These are phyloP conservation scores for Candida quercuum DNA, from an alignment of 805 yeast genomes.

Conservation along the genomic window DNA sequence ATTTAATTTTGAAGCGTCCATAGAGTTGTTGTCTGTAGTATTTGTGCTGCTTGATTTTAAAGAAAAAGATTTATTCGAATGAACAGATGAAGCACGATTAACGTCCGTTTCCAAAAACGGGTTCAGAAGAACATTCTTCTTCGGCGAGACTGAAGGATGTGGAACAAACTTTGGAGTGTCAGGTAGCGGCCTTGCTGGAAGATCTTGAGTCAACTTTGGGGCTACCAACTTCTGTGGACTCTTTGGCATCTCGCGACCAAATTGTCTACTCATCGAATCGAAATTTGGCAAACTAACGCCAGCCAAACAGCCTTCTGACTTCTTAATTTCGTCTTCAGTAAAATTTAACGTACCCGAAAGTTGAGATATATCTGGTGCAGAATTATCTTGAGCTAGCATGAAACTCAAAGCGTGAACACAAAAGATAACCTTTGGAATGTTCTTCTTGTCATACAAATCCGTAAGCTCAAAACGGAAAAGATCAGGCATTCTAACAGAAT, in stretches of 20 bases:
- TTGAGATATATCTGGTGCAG: conserved; percentile 56
- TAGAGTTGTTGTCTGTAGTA: not conserved
- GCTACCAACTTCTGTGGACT: conserved; percentile 18
- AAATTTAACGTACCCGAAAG: conserved; percentile 61
- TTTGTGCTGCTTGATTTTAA: too few species aligned
- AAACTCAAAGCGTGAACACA: conserved; percentile 86
- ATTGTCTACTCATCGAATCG: conserved; percentile 42
- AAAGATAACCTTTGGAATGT: conserved; percentile 89
- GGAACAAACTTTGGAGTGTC: not conserved
- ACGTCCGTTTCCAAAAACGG: not conserved
- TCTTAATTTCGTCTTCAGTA: conserved; percentile 59
- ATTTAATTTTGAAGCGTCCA: not conserved
- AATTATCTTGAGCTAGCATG: conserved; percentile 50
- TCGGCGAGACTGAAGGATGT: too few species aligned
- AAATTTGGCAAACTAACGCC: conserved; percentile 79
- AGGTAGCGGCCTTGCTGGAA: conserved; percentile 4
- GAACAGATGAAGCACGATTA: not conserved
- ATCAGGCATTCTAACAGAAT: conserved; percentile 73
- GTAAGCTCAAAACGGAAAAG: conserved; percentile 87
- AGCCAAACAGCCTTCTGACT: conserved; percentile 59
- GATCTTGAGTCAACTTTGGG: conserved; percentile 6
- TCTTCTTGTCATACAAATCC: conserved; percentile 86
- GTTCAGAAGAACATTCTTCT: not conserved
- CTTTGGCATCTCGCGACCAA: conserved; percentile 24
- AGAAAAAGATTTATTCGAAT: too few species aligned